Evolutionary conservation across 352 stramenopile genomes (phyloP), one percentile per base, ranked within the genome.

Genomic region (Pelagophyceae sp.): DNA sequence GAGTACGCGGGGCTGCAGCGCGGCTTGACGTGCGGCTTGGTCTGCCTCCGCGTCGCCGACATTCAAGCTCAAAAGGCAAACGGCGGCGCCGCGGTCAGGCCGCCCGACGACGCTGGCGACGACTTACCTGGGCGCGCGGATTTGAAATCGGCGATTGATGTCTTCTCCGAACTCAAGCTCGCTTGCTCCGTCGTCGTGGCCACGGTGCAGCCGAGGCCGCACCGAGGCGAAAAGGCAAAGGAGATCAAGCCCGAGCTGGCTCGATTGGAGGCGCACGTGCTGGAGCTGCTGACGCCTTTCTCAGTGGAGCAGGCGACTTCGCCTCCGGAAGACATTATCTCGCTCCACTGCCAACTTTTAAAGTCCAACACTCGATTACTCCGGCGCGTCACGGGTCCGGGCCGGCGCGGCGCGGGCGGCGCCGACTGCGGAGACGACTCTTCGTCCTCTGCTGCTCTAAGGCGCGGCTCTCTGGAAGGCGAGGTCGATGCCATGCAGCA

Each of bases 1-100:
- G 61, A 71, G 25, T 38, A 71, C 11, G 61, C 61, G 25, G 61
- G 61, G 3, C 61, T 71, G 11, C 61, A 71, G 61, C 61, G 61
- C 11, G 61, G n/a, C 1, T 27, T 71, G 27, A 71, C 61, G 29
- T 23, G 15, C 15, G 61, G n/a, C 29, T 40, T 71, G n/a, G 3
- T 71, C 29, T 27, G n/a, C 33, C 29, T 29, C 33, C 17, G n/a
- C 15, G 15, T 71, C 29, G 61, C 15, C 3, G 1, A 15, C 29
- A 25, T 1, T 31, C 2, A 2, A 15, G 15, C 6, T 2, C 54
- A 63, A 27, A 29, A 20, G 11, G 11, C 45, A 23, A 23, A 11
- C 45, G 11, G 23, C 45, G 45, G 45, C 45, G 11, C 11, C 45
- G 23, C 23, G 45, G 23, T 54, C 11, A 54, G 11, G 45, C 45